phyloP scores from a whole-genome alignment of 202 grass and related monocot genomes.

The Hordeum pubiflorum region DNA sequence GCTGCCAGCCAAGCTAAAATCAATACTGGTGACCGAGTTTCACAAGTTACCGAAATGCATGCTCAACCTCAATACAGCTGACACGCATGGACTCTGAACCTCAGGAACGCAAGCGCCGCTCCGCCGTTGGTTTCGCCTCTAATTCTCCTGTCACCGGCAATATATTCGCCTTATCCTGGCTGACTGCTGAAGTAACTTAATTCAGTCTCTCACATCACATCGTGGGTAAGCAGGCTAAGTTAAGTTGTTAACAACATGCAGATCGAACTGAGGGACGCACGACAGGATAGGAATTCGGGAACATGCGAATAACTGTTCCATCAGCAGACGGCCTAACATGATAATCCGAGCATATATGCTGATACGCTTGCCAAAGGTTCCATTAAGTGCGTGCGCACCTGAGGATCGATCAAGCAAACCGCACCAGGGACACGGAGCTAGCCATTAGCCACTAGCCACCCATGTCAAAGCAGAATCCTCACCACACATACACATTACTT shows the following conservation, averaged over 20 bases:
- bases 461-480: no score
- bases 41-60: background rate
- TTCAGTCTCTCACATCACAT: background rate
- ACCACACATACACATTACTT: no score
- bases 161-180: conserved; percentile 10
- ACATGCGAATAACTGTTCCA: conserved; percentile 15
- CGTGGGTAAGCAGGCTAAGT: no score
- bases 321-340: background rate
- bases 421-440: background rate
- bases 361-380: background rate
- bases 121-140: conserved; percentile 2
- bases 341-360: conserved; percentile 26
- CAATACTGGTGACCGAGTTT: background rate
- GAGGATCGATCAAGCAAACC: background rate
- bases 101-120: background rate
- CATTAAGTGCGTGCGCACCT: background rate
- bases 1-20: no score
- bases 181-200: background rate
- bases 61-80: background rate
- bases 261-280: background rate
- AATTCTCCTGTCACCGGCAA: background rate
- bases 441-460: no score
- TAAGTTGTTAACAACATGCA: background rate
- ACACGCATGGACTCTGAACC: background rate
- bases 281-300: no score